A percentile compares a stretch with the other conserved stretches of the same genome.
phyloP scores from a whole-genome alignment of 495 filamentous ascomycete species.

The Xylaria castorea region DNA sequence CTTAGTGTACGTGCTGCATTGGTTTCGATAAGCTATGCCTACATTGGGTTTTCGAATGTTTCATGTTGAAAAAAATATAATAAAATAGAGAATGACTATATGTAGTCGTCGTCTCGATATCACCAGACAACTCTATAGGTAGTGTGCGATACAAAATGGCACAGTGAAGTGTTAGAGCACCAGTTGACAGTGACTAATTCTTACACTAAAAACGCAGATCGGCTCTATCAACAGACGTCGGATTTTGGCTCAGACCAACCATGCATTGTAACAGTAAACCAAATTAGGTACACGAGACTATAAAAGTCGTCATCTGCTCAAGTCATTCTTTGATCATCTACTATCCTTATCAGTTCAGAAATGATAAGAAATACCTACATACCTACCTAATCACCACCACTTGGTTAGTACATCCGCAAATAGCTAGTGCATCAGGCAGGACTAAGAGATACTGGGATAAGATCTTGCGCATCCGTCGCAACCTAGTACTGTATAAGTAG shows the following conservation, averaged over 20 bases:
- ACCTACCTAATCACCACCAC: not conserved
- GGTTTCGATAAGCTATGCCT: not conserved
- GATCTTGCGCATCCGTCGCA: not conserved
- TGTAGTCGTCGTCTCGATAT: not conserved
- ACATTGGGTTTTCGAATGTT: not conserved
- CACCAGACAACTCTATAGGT: not conserved
- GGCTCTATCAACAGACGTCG: not conserved
- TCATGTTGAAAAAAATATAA: not conserved
- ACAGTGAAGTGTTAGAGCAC: not conserved
- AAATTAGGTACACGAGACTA: not conserved
- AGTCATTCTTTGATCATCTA: not conserved
- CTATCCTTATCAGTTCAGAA: not conserved
- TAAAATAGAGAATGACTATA: not conserved
- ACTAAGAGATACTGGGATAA: not conserved
- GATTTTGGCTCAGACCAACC: not conserved
- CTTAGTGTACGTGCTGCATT: not conserved
- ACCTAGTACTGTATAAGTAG: not conserved
- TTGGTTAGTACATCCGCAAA: not conserved
- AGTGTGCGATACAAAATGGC: not conserved
- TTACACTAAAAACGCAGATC: not conserved
- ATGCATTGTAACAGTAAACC: conserved; percentile 17
- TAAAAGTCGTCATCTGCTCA: conserved; percentile 10
- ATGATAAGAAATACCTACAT: conserved; percentile 3
- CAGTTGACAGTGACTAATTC: not conserved
- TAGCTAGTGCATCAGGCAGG: not conserved